Evolutionary conservation across 495 filamentous ascomycete genomes (phyloP).

Genomic region (Aspergillus ostianus): DNA sequence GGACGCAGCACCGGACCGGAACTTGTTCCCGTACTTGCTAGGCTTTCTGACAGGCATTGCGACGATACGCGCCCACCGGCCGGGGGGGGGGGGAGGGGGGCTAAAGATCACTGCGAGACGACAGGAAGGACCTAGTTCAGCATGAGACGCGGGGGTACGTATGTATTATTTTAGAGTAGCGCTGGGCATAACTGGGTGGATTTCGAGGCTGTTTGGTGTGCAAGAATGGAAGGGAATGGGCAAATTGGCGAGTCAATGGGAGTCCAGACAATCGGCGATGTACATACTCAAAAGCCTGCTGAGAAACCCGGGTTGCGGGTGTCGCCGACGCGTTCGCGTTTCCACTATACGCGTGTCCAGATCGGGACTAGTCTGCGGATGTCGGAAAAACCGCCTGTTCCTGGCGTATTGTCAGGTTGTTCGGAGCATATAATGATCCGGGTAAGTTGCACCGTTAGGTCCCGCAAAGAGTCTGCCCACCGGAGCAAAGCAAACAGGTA

Average conservation of each 20-base stretch:
- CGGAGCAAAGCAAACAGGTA: too few relatives aligned
- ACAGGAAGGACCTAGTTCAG: constrained; percentile 13
- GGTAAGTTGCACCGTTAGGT: background rate
- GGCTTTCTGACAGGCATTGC: constrained; percentile 59
- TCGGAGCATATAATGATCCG: constrained; percentile 24
- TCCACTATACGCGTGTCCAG: constrained; percentile 27
- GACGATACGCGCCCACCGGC: constrained; percentile 30
- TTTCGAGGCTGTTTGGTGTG: constrained; percentile 7
- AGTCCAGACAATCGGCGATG: constrained; percentile 18
- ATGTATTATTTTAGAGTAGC: constrained; percentile 3
- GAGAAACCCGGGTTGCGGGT: constrained; percentile 9
- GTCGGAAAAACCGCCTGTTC: constrained; percentile 35
- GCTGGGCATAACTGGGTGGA: constrained; percentile 10
- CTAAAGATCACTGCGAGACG: constrained; percentile 20
- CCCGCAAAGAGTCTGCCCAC: constrained; percentile 7
- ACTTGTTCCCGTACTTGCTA: constrained; percentile 55
- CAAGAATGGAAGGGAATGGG: background rate
- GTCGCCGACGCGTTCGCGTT: constrained; percentile 41
- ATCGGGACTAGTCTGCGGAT: constrained; percentile 15
- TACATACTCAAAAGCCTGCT: constrained; percentile 8
- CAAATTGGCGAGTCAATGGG: constrained; percentile 21
- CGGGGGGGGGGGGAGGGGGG: too few relatives aligned
- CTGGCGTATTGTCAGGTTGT: background rate
- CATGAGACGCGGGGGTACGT: constrained; percentile 24
- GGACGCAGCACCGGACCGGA: constrained; percentile 47